phyloP scores from a whole-genome alignment of 305 asterid genomes.

The Lippia alba region DNA sequence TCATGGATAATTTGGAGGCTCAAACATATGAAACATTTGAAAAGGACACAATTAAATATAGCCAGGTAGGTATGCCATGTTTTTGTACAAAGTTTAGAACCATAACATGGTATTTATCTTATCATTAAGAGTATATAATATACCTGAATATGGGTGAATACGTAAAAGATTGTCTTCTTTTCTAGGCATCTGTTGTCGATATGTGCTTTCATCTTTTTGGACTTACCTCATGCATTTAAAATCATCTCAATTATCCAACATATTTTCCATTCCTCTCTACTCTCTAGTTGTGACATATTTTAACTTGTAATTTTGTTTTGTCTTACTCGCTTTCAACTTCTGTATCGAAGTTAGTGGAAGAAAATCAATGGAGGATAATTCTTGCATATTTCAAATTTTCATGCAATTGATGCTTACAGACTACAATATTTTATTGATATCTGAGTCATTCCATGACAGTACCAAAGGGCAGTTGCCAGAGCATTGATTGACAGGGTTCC shows the following conservation, averaged over 20 bases:
- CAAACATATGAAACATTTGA: slow-evolving; percentile 97
- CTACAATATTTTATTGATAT: slow-evolving; percentile 24
- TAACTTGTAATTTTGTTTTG: slow-evolving; percentile 15
- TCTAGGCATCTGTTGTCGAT: slow-evolving; percentile 18
- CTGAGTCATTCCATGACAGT: slow-evolving; percentile 56
- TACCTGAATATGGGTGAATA: slow-evolving; percentile 8
- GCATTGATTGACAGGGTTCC: slow-evolving; percentile 92
- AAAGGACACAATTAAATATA: slow-evolving; percentile 84
- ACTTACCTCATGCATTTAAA: background rate
- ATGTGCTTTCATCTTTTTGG: slow-evolving; percentile 6
- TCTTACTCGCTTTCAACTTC: background rate
- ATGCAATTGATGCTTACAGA: background rate
- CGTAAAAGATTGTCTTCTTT: background rate
- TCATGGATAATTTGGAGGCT: slow-evolving; percentile 99
- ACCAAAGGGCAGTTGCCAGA: slow-evolving; percentile 91
- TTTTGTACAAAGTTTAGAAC: slow-evolving; percentile 3
- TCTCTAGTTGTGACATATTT: slow-evolving; percentile 17
- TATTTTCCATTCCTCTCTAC: background rate
- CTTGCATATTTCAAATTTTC: slow-evolving; percentile 20
- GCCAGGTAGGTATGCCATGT: slow-evolving; percentile 58
- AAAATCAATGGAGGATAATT: background rate
- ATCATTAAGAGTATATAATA: background rate
- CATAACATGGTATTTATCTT: slow-evolving; percentile 11
- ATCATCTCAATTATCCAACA: slow-evolving; percentile 13
- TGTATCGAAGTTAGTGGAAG: slow-evolving; percentile 7